Evolutionary conservation across 2,329 filamentous ascomycete species (phyloP), one percentile per base, ranked within the genome.

Genomic region (Trichoderma sp.): DNA sequence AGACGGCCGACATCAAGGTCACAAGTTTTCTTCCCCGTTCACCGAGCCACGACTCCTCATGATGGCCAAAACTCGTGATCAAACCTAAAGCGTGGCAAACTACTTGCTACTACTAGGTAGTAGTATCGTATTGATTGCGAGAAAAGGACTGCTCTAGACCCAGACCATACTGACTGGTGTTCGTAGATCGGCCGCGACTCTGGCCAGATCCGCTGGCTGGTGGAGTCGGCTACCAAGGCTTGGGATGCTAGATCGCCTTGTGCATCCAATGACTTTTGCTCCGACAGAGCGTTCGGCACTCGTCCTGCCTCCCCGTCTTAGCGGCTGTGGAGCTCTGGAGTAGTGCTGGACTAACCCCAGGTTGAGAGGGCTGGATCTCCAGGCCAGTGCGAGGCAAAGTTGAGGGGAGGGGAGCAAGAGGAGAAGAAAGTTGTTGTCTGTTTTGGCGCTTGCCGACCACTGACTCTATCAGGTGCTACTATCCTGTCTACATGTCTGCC

Each of bases 111-210:
- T n/a, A n/a, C n/a, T n/a, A n/a, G n/a, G n/a, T n/a, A n/a, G n/a
- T n/a, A n/a, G n/a, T n/a, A n/a, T n/a, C n/a, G n/a, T n/a, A n/a
- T n/a, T n/a, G n/a, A n/a, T n/a, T n/a, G 52, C 32, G 15, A 19
- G n/a, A 10, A 39, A 17, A 45, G 50, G 61, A 54, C 61, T 64
- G 61, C 35, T 45, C 61, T 64, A 64, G 61, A 64, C 61, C 61
- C 25, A 9, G 61, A 54, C 12, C 17, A 25, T 17, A 37, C 17
- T 48, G 57, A 29, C 34, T 63, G 59, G 45, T 39, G 59, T 37
- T 63, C 32, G 50, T 22, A 54, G 61, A 64, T 64, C 61, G 22
- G 19, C 60, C 34, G 48, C 35, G 35, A 42, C 45, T 25, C 39
- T 65, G 42, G 37, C 15, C 52, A 65, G 63, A 57, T 65, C 63